These are phyloP conservation scores for Cornus suecica DNA, from an alignment of 148 eudicot genomes.

Conservation along the genomic window DNA sequence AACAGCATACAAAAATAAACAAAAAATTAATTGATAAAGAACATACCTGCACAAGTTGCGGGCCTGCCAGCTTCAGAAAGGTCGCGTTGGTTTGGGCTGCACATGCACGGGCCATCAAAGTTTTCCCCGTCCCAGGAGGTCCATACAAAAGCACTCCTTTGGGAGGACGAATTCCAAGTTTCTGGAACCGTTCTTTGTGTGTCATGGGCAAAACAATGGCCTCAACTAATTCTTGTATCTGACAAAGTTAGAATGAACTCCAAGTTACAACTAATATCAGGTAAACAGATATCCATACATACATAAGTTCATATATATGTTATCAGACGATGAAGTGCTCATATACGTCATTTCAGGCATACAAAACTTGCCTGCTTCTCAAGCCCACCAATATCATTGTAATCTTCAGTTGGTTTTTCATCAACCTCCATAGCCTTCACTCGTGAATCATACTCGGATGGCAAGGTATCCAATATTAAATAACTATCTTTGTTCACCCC, in stretches of 20 bases:
- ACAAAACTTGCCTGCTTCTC: conserved; percentile 77
- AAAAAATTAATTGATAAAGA: neutral
- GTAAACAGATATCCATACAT: neutral
- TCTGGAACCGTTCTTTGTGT: conserved; percentile 88
- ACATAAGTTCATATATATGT: too few relatives aligned
- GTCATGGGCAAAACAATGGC: conserved; percentile 99
- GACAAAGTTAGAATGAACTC: conserved; percentile 7
- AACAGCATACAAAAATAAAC: neutral
- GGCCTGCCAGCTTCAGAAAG: conserved; percentile 94
- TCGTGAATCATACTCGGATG: conserved; percentile 93
- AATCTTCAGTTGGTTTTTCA: conserved; percentile 98
- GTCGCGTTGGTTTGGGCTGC: conserved; percentile 99
- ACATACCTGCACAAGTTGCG: conserved; percentile 92
- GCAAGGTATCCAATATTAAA: conserved; percentile 86
- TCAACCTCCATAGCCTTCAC: conserved; percentile 99
- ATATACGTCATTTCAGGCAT: neutral
- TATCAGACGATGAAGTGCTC: neutral
- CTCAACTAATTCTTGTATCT: conserved; percentile 97
- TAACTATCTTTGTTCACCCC: conserved; percentile 99
- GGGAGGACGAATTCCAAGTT: conserved; percentile 89
- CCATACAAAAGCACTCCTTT: conserved; percentile 97
- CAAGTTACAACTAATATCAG: conserved; percentile 13
- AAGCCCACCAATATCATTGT: conserved; percentile 93
- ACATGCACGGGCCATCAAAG: conserved; percentile 99
- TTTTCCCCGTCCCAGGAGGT: conserved; percentile 99